Conservation (phyloP, 306 rosid genomes). For the Abrus precatorius region DNA sequence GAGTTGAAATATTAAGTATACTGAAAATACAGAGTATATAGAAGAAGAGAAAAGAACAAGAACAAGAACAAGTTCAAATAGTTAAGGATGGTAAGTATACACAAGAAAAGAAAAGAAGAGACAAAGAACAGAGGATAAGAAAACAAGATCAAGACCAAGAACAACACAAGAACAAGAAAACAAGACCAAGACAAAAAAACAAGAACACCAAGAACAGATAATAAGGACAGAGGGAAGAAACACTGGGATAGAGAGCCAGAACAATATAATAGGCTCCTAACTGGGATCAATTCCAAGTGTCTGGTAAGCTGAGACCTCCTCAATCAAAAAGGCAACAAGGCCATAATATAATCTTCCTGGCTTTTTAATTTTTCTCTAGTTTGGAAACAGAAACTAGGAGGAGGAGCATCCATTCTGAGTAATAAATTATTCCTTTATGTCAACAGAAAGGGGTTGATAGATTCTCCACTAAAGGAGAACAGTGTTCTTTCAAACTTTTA, state of each 20-base stretch:
- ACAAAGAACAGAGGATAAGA: too few species aligned
- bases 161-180: neutral
- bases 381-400: slow-evolving; percentile 11
- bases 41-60: neutral
- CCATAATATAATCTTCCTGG: neutral
- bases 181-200: neutral
- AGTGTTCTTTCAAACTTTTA: slow-evolving; percentile 14
- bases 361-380: slow-evolving; percentile 15
- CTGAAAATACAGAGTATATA: slow-evolving; percentile 33
- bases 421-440: neutral
- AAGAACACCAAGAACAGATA: neutral
- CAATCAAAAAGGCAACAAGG: neutral
- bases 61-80: neutral
- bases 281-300: slow-evolving; percentile 20
- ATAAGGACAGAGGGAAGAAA: neutral
- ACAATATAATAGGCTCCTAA: slow-evolving; percentile 10
- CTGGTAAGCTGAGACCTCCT: neutral
- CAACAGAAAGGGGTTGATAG: neutral
- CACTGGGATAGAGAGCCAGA: slow-evolving; percentile 15
- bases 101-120: neutral
- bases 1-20: slow-evolving; percentile 21
- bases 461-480: slow-evolving; percentile 6
- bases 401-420: slow-evolving; percentile 25
- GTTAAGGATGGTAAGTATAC: neutral
- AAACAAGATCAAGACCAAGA: neutral